Base-by-base conservation (phyloP, 441 rosid genomes). In the Erodium texanum region DNA sequence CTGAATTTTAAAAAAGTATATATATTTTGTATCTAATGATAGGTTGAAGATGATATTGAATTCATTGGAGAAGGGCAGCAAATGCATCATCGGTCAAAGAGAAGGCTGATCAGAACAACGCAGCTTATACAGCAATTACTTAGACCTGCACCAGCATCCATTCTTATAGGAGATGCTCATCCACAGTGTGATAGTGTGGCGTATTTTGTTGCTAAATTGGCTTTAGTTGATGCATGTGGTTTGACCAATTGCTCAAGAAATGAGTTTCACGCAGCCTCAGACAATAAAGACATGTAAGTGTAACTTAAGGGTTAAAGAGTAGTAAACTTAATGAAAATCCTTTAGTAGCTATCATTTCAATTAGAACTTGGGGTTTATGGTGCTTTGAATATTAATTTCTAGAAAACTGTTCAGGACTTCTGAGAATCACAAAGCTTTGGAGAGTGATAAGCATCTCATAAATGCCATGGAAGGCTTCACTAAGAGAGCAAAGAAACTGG, bases 61-160 rank as follows among this genome's bases (percentile, higher is more conserved):
- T 64, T 68, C 27, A 52, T 78, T 56, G 62, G 62, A 56, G 62
- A 56, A 56, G 62, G 10, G 62, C 62, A 56, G 12, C 62, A 20
- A 56, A 56, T 20, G 24, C 62, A 22, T 19, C 62, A 56, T 67
- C 90, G 78, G 66, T 77, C 92, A 66, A 94, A 82, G 85, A 83
- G 86, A 84, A 92, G 98, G 75, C 82, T 87, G 74, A 70, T 90
- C 68, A 74, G 79, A 77, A 83, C 95, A 16, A 82, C 86, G 29
- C 92, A 87, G 73, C 93, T 94, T 64, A 82, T 87, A 83, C 98
- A 94, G 84, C 86, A 84, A 70, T 74, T 91, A 45, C 80, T 86
- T 71, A 67, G 43, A 36, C 82, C 96, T 71, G 83, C 92, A 48
- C 76, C 77, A 16, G 79, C 75, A 43, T 76, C 82, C 50, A 65